A percentile compares a stretch with the other conserved stretches of the same genome.
These are phyloP conservation scores for Aspergillus alliaceus DNA, from an alignment of 2,329 filamentous ascomycete species.

Conservation along the genomic window DNA sequence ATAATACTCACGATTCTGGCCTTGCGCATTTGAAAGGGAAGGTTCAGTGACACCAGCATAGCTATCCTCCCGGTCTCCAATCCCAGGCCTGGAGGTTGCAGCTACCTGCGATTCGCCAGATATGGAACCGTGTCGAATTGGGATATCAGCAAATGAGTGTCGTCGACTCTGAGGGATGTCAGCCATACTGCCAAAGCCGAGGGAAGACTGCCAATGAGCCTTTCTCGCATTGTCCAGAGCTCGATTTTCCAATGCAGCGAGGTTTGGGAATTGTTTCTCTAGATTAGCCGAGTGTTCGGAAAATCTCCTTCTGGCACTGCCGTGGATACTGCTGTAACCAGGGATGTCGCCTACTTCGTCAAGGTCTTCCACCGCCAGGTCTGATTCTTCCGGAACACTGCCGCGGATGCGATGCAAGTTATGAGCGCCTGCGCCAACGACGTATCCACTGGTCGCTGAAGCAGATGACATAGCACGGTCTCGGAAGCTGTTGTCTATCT, in stretches of 20 bases:
- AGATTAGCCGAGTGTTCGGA: slow-evolving; percentile 46
- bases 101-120: slow-evolving; percentile 32
- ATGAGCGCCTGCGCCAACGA: slow-evolving; percentile 30
- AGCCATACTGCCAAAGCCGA: slow-evolving; percentile 47
- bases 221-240: slow-evolving; percentile 47
- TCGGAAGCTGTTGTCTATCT: slow-evolving; percentile 39
- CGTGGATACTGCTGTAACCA: slow-evolving; percentile 40
- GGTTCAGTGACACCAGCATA: slow-evolving; percentile 38
- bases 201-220: slow-evolving; percentile 52
- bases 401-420: slow-evolving; percentile 42
- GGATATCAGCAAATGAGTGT: slow-evolving; percentile 53
- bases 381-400: slow-evolving; percentile 44
- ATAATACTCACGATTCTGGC: slow-evolving; percentile 45
- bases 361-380: slow-evolving; percentile 45
- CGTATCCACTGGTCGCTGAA: slow-evolving; percentile 35
- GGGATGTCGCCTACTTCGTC: slow-evolving; percentile 44
- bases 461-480: slow-evolving; percentile 44
- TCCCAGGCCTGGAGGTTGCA: slow-evolving; percentile 20
- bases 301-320: slow-evolving; percentile 41
- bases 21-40: slow-evolving; percentile 36
- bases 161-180: slow-evolving; percentile 52
- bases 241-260: slow-evolving; percentile 43
- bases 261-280: slow-evolving; percentile 41
- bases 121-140: slow-evolving; percentile 48
- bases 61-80: slow-evolving; percentile 38